A percentile compares a stretch with the other conserved stretches of the same genome.
These are phyloP conservation scores for Fusarium citri DNA, from an alignment of 2,329 filamentous ascomycete genomes.

Conservation along the genomic window DNA sequence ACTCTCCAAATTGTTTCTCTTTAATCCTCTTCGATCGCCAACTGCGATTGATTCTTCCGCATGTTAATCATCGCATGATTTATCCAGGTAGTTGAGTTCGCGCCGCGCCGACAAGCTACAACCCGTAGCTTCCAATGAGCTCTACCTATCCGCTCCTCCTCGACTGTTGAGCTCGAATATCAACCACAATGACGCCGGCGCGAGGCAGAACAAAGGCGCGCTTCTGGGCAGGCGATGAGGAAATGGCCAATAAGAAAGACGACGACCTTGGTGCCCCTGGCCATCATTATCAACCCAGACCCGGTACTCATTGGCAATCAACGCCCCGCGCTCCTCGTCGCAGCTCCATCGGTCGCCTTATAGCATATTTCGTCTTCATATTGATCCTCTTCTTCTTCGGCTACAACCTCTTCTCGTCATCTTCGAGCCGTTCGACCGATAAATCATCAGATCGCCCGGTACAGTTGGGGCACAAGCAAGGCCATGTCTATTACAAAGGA, in stretches of 20 bases:
- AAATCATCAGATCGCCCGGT: constrained; percentile 12
- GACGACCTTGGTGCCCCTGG: constrained; percentile 59
- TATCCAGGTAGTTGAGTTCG: constrained; percentile 7
- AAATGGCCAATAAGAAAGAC: constrained; percentile 68
- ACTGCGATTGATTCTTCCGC: constrained; percentile 9
- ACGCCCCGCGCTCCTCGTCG: constrained; percentile 59
- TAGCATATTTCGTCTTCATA: constrained; percentile 67
- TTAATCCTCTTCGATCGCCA: not conserved
- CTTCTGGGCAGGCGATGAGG: constrained; percentile 64
- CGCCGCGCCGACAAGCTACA: constrained; percentile 12
- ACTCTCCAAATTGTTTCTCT: not conserved
- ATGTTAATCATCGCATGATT: constrained; percentile 10
- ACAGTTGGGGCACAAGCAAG: constrained; percentile 10
- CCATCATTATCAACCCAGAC: constrained; percentile 44
- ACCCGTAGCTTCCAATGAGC: constrained; percentile 28
- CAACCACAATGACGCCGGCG: constrained; percentile 51
- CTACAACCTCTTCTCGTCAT: constrained; percentile 32
- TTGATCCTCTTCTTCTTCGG: constrained; percentile 64
- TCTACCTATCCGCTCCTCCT: constrained; percentile 15
- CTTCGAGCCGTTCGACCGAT: constrained; percentile 49
- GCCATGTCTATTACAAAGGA: constrained; percentile 69
- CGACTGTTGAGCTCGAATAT: constrained; percentile 5
- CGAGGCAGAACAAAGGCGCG: constrained; percentile 50
- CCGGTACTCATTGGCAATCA: constrained; percentile 54
- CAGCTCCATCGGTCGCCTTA: constrained; percentile 64